Percentiles rank a stretch among this genome's conserved stretches.
Conservation (phyloP, 352 stramenopile species). For the Blastocystis sp. region DNA sequence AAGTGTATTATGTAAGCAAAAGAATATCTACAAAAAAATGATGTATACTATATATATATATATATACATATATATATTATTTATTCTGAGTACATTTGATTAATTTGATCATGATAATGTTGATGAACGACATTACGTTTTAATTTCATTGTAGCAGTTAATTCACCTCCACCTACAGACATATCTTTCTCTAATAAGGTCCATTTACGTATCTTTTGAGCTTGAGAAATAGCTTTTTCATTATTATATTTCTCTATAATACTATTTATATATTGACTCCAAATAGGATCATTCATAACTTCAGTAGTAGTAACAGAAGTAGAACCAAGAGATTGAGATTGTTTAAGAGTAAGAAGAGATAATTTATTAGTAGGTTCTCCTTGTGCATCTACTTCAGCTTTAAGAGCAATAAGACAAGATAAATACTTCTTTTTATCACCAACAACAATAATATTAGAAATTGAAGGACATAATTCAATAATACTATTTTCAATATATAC, state of each 20-base stretch:
- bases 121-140: constrained; percentile 42
- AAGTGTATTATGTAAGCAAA: too few species aligned
- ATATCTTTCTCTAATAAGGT: constrained; percentile 42
- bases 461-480: constrained; percentile 59
- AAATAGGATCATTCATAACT: too few species aligned
- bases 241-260: too few species aligned
- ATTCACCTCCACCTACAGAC: constrained; percentile 32
- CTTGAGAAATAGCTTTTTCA: constrained; percentile 42
- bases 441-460: constrained; percentile 76
- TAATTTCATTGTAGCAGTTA: constrained; percentile 44
- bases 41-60: too few species aligned
- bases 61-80: too few species aligned
- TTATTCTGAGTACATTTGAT: too few species aligned
- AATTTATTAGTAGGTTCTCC: too few species aligned
- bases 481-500: constrained; percentile 68
- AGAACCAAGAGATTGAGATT: too few species aligned
- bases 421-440: constrained; percentile 75
- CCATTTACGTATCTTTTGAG: constrained; percentile 46
- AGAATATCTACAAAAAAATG: too few species aligned
- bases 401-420: constrained; percentile 59
- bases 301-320: constrained; percentile 58
- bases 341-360: too few species aligned
- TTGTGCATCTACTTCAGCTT: constrained; percentile 52
- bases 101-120: too few species aligned
- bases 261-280: too few species aligned